Percentiles rank a stretch among this genome's conserved stretches.
phyloP scores from a whole-genome alignment of 208 protist genomes.

The Leishmania tarentolae region DNA sequence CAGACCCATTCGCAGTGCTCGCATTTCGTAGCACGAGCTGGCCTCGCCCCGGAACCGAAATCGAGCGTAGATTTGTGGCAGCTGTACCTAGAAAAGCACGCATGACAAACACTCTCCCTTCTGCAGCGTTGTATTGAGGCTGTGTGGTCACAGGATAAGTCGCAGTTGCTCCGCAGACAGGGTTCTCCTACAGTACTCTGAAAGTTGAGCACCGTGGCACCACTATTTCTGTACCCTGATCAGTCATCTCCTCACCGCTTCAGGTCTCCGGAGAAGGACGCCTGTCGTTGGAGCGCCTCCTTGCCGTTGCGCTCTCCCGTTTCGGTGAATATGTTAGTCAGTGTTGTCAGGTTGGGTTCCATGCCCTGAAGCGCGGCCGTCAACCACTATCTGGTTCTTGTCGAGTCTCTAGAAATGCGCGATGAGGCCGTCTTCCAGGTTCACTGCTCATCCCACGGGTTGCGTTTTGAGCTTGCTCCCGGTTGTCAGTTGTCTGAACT shows the following conservation, averaged over 20 bases:
- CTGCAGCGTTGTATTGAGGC: neutral
- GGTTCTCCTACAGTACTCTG: neutral
- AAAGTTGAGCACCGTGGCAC: neutral
- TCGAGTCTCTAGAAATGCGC: neutral
- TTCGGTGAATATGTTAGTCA: neutral
- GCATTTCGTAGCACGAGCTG: neutral
- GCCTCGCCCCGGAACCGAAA: neutral
- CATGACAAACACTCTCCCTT: neutral
- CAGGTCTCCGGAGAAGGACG: too few relatives aligned
- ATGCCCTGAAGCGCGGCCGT: neutral
- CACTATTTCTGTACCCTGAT: neutral
- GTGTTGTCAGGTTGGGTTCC: neutral
- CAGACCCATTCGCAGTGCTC: neutral
- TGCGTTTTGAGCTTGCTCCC: neutral
- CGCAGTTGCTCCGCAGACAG: neutral
- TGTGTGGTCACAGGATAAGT: neutral
- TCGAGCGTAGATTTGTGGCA: neutral
- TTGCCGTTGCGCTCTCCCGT: neutral
- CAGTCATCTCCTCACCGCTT: neutral
- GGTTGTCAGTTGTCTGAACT: neutral
- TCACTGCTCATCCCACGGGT: neutral
- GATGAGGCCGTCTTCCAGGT: neutral
- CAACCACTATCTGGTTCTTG: neutral
- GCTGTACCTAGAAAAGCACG: neutral
- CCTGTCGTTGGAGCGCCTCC: neutral